Evolutionary conservation across 192 early-diverging fungal genomes (phyloP), one percentile per base, ranked within the genome.

Genomic region (Gryganskiella cystojenkinii): DNA sequence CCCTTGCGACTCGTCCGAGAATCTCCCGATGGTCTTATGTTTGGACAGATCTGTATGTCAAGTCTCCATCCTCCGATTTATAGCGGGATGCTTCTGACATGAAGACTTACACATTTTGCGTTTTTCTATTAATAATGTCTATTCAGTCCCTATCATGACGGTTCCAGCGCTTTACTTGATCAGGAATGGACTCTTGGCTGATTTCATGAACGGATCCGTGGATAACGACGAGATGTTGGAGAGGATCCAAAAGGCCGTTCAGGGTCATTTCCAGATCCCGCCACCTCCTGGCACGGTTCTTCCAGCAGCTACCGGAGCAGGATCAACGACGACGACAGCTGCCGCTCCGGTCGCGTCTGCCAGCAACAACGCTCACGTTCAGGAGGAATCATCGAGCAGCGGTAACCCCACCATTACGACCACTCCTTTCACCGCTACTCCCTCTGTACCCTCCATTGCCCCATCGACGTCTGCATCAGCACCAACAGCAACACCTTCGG

Each of bases 191-290:
- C 60, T 78, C 20, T 60, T 78, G 61, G 24, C 67, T 14, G 74
- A 78, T 42, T 78, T 78, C 42, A 68, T 78, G 61, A 78, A 78
- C 42, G 68, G 49, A 54, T 25, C 66, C 15, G 67, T 78, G 46
- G 66, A 69, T 15, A 44, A 11, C 6, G 67, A 69, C 28, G 24
- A 58, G 28, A 78, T 78, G 74, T 40, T 78, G 42, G 74, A 78
- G 33, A 45, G 74, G 19, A 69, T 78, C 27, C 55, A 64, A 11
- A 69, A 58, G 37, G 74, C 74, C 0, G 56, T 64, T 0, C 35
- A 50, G 7, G 74, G 74, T 25, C 67, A 78, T 27, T 78, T 33
- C 15, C 59, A 69, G 34, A 78, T 78, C 13, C 74, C 66, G 1
- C 74, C 74, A 37, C 74, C 74, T 11, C 74, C 72, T 19, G 37